These are phyloP conservation scores for Termitomyces sp. DNA, from an alignment of 768 basidiomycete genomes.

Conservation along the genomic window DNA sequence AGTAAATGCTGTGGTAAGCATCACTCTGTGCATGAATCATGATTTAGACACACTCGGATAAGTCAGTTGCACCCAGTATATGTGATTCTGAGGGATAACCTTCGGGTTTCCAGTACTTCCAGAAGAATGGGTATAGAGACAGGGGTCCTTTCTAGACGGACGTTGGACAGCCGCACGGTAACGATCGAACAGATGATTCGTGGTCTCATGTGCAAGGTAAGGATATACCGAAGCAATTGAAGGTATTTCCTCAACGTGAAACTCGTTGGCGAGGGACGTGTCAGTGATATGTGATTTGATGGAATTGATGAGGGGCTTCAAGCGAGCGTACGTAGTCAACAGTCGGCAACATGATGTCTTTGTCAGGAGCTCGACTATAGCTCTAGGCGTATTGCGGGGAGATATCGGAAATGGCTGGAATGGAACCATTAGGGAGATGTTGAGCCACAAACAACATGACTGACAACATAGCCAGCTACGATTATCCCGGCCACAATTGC, in stretches of 20 bases:
- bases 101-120: slow-evolving; percentile 34
- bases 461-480: slow-evolving; percentile 28
- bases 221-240: slow-evolving; percentile 11
- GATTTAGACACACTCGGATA: slow-evolving; percentile 15
- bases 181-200: slow-evolving; percentile 2
- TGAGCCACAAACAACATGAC: not conserved
- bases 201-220: slow-evolving; percentile 12
- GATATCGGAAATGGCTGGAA: slow-evolving; percentile 35
- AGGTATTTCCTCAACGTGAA: slow-evolving; percentile 26
- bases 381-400: slow-evolving; percentile 30
- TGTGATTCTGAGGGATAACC: slow-evolving; percentile 25
- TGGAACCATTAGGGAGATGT: not conserved
- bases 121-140: slow-evolving; percentile 32
- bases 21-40: not conserved
- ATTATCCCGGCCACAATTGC: slow-evolving; percentile 32
- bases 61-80: slow-evolving; percentile 16
- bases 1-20: not conserved
- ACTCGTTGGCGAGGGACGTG: slow-evolving; percentile 13
- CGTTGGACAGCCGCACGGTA: slow-evolving; percentile 8
- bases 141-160: slow-evolving; percentile 6
- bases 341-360: slow-evolving; percentile 32
- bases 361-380: slow-evolving; percentile 28
- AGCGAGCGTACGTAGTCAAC: slow-evolving; percentile 25
- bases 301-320: slow-evolving; percentile 22
- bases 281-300: slow-evolving; percentile 17